phyloP scores from a whole-genome alignment of 2,329 filamentous ascomycete species.

The Lachnellula suecica region DNA sequence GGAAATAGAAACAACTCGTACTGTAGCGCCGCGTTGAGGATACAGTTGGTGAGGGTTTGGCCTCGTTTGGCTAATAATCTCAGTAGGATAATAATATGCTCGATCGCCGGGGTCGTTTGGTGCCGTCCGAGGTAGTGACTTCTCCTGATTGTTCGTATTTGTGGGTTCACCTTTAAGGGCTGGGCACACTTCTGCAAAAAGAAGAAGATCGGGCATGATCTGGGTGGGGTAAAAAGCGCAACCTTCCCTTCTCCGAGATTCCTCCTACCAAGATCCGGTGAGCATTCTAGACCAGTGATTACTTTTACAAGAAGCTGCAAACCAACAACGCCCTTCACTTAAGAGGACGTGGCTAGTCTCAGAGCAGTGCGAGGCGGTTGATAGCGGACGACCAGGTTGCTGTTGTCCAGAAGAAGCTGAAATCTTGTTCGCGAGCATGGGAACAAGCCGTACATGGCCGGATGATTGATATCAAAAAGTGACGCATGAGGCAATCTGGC shows the following conservation, averaged over 20 bases:
- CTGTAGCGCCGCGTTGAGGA: background rate
- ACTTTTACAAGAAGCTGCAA: background rate
- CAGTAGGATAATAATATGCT: too few species aligned
- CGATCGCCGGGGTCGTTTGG: background rate
- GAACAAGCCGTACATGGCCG: too few species aligned
- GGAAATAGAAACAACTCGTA: slow-evolving; percentile 4
- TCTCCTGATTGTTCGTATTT: background rate
- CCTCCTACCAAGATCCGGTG: too few species aligned
- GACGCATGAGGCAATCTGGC: background rate
- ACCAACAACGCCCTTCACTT: background rate
- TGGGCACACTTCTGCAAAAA: background rate
- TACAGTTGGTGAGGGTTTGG: slow-evolving; percentile 1
- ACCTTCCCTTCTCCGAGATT: background rate
- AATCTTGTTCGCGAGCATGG: too few species aligned
- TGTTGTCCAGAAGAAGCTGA: background rate
- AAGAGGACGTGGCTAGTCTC: background rate
- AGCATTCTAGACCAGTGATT: background rate
- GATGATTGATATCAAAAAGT: background rate
- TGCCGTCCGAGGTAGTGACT: background rate
- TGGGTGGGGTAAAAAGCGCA: background rate
- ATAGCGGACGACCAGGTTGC: background rate
- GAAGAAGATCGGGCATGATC: background rate
- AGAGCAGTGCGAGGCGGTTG: background rate
- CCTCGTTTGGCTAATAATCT: slow-evolving; percentile 1
- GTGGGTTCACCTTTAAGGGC: background rate